These are phyloP conservation scores for Tricholoma sp. DNA, from an alignment of 768 basidiomycete species.

Conservation along the genomic window DNA sequence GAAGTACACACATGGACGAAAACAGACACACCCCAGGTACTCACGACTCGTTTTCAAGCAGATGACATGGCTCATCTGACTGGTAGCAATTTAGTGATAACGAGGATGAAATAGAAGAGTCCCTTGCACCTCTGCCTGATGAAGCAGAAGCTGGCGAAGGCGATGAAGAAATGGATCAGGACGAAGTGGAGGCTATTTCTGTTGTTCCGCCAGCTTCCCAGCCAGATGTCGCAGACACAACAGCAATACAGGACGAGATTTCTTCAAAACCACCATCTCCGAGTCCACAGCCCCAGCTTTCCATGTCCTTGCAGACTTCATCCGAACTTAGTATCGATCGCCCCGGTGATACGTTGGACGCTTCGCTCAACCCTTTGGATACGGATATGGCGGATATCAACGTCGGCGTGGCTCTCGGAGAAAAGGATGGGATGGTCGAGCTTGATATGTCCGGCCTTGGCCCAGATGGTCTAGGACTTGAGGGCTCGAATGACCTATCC, in stretches of 20 bases:
- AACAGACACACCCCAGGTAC: constrained; percentile 73
- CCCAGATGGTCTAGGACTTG: constrained; percentile 59
- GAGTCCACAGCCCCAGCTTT: constrained; percentile 52
- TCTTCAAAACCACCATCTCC: constrained; percentile 61
- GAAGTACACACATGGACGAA: constrained; percentile 77
- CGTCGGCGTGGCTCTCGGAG: constrained; percentile 30
- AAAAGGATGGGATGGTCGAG: constrained; percentile 36
- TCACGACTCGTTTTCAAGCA: background rate
- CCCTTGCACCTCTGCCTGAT: constrained; percentile 72
- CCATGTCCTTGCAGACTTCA: constrained; percentile 43
- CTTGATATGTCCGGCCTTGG: constrained; percentile 63
- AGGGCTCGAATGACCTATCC: constrained; percentile 46
- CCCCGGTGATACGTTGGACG: constrained; percentile 42
- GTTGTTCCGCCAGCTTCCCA: constrained; percentile 29
- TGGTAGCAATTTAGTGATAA: constrained; percentile 83
- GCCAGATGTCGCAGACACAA: constrained; percentile 21
- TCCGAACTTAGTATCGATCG: constrained; percentile 39
- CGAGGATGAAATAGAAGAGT: constrained; percentile 74
- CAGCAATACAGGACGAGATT: constrained; percentile 37
- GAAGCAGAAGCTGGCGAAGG: constrained; percentile 74
- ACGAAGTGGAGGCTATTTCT: constrained; percentile 46
- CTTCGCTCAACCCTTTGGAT: constrained; percentile 53
- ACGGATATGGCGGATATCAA: constrained; percentile 25
- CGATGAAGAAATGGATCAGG: constrained; percentile 72
- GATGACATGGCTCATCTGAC: background rate